Percentiles rank a stretch among this genome's conserved stretches.
Evolutionary conservation across 2,329 filamentous ascomycete species (phyloP).

Genomic region (Trichoderma endophyticum): DNA sequence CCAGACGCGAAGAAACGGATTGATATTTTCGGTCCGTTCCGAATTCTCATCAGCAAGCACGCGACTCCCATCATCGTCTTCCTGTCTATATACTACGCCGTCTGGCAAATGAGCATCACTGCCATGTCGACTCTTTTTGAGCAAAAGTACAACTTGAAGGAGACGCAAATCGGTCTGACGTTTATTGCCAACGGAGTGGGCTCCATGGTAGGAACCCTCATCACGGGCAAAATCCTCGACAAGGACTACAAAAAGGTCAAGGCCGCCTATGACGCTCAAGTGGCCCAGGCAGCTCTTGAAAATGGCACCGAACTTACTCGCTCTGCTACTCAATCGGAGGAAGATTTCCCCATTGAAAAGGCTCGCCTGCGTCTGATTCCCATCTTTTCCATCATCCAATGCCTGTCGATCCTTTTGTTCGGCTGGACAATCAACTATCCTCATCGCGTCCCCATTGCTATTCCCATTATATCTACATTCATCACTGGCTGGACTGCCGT

Average conservation of each 20-base stretch:
- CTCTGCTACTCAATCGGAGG: constrained; percentile 48
- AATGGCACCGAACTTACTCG: constrained; percentile 46
- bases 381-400: constrained; percentile 47
- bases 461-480: constrained; percentile 45
- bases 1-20: constrained; percentile 22
- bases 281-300: constrained; percentile 46
- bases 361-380: constrained; percentile 49
- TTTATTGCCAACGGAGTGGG: constrained; percentile 51
- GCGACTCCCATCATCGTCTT: constrained; percentile 46
- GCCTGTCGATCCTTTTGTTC: constrained; percentile 49
- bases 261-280: constrained; percentile 26
- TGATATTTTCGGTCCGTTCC: constrained; percentile 36
- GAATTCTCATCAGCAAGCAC: constrained; percentile 47
- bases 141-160: constrained; percentile 56
- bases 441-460: constrained; percentile 41
- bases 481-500: constrained; percentile 48
- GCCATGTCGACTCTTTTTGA: constrained; percentile 43
- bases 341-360: constrained; percentile 49
- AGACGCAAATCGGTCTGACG: constrained; percentile 53
- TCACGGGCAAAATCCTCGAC: constrained; percentile 58
- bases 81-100: constrained; percentile 48
- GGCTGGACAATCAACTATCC: constrained; percentile 52
- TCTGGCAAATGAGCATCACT: constrained; percentile 54
- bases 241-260: constrained; percentile 65
- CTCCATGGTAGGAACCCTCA: constrained; percentile 44